Evolutionary conservation across 179 eudicot genomes (phyloP), one percentile per base, ranked within the genome.

Genomic region (Silene vulgaris): DNA sequence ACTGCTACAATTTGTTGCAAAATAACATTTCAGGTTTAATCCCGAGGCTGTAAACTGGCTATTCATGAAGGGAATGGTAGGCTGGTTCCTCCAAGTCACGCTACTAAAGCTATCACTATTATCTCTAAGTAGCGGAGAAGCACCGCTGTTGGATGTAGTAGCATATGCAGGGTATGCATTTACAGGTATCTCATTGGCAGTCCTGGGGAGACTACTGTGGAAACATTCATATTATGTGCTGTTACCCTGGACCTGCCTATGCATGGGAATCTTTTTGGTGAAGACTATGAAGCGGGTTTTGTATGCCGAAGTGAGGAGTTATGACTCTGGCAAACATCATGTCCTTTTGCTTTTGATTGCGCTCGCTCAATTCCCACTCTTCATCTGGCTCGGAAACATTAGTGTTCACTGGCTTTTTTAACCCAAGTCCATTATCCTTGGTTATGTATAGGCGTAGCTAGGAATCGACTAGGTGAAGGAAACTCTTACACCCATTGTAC

Each of bases 231-330:
- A 76, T 74, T 81, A 82, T 74, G 29, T 76, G 7, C 30, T 85
- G 67, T 73, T 80, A 59, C 75, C 78, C 3, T 83, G 80, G 82
- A 79, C 80, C 48, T 79, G 90, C 80, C 59, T 85, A 13, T 85
- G 86, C 37, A 78, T 83, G 87, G 88, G 87, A 64, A 66, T 83
- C 45, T 83, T 87, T 76, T 20, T 87, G 77, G 85, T 87, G 75
- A 83, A 82, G 84, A 87, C 88, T 9, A 80, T 83, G 90, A 87
- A 85, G 80, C 74, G 89, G 75, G 86, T 85, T 75, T 70, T 87
- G 8, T 78, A 80, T 37, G 87, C 88, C 0, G 86, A 85, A 77
- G 86, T 83, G 52, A 83, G 90, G 65, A 85, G 86, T 37, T 77
- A 81, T 19, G 85, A 84, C 64, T 85, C 87, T 1, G 78, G 83